Conservation (phyloP, 169 alveolate species). For the Ophryocystis elektroscirrha region DNA sequence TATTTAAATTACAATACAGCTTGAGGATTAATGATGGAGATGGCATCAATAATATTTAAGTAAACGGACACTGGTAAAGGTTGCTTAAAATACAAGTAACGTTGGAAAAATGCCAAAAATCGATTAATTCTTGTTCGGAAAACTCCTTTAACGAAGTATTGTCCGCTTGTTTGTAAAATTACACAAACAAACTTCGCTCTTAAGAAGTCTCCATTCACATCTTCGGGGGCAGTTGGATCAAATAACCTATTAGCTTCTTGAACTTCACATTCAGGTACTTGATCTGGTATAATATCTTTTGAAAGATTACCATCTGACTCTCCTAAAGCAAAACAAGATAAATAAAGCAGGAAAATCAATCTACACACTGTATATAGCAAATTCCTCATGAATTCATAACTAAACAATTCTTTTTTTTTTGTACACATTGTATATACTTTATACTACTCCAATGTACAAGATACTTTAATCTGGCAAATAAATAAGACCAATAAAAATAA, state of each 20-base stretch:
- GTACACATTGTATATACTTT: too few relatives aligned
- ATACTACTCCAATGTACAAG: too few relatives aligned
- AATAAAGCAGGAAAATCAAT: not conserved
- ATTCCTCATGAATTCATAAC: too few relatives aligned
- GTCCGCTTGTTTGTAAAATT: constrained; percentile 4
- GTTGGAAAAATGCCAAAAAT: constrained; percentile 9
- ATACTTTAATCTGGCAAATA: too few relatives aligned
- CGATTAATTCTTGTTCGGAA: constrained; percentile 7
- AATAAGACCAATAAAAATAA: too few relatives aligned
- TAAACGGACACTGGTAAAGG: too few relatives aligned
- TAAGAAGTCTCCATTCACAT: not conserved
- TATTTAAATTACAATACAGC: too few relatives aligned
- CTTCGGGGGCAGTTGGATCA: constrained; percentile 3
- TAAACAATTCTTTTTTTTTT: too few relatives aligned
- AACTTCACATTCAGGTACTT: not conserved
- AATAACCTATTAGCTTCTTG: not conserved
- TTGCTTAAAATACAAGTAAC: constrained; percentile 1
- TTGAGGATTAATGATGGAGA: too few relatives aligned
- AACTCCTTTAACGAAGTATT: constrained; percentile 2
- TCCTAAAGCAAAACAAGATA: not conserved
- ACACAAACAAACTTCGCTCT: constrained; percentile 2
- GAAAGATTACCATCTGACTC: not conserved
- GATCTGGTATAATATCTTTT: not conserved
- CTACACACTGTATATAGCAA: too few relatives aligned
- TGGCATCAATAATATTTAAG: too few relatives aligned